Conservation (phyloP, 2,329 filamentous ascomycete genomes). For the Pseudogymnoascus sp. region DNA sequence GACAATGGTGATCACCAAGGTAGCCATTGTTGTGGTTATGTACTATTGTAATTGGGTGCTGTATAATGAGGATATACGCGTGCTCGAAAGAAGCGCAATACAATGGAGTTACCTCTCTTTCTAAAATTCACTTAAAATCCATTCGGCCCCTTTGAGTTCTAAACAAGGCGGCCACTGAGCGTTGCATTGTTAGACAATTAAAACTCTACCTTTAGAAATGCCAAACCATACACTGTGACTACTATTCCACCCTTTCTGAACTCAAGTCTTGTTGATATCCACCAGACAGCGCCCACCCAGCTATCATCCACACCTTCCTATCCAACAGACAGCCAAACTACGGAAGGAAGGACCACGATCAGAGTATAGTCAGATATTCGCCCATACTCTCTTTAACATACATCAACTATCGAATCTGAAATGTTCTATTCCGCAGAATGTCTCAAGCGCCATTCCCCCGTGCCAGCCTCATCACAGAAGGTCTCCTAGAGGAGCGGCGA, state of each 20-base stretch:
- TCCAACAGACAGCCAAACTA: background rate
- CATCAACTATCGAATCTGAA: background rate
- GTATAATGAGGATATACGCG: background rate
- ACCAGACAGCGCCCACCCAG: background rate
- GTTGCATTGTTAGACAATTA: background rate
- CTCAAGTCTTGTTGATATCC: background rate
- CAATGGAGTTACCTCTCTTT: background rate
- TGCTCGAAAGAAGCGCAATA: background rate
- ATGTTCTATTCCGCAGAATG: background rate
- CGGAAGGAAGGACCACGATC: background rate
- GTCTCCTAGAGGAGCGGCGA: background rate
- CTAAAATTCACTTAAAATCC: background rate
- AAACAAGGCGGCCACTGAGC: background rate
- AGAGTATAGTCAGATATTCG: background rate
- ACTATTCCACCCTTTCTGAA: background rate
- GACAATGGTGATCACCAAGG: background rate
- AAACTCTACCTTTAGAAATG: background rate
- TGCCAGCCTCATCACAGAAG: background rate
- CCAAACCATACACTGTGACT: background rate
- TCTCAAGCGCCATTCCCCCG: background rate
- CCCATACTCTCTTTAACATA: background rate
- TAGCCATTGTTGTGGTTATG: background rate
- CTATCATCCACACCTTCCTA: background rate
- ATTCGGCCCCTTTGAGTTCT: background rate
- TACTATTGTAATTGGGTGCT: background rate